Evolutionary conservation across 495 filamentous ascomycete species (phyloP).

Genomic region (Penicillium steckii): DNA sequence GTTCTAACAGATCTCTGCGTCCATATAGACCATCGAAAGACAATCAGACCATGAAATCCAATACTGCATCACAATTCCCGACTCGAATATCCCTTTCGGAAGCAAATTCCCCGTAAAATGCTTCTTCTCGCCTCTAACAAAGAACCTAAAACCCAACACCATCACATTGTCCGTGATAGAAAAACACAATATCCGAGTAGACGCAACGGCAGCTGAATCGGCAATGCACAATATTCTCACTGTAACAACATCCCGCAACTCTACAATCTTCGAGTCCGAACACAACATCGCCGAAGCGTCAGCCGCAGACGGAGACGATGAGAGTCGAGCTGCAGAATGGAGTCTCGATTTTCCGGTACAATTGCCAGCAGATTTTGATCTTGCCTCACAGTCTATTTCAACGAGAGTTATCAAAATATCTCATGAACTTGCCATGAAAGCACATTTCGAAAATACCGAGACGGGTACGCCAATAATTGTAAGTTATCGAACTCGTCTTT

Average conservation of each 20-base stretch:
- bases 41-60: slow-evolving; percentile 11
- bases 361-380: slow-evolving; percentile 13
- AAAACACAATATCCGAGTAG: slow-evolving; percentile 15
- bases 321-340: slow-evolving; percentile 13
- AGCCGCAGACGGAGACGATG: not conserved
- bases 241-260: slow-evolving; percentile 10
- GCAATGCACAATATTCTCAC: slow-evolving; percentile 7
- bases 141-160: slow-evolving; percentile 3
- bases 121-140: slow-evolving; percentile 12
- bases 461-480: not conserved
- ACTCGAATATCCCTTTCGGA: slow-evolving; percentile 16
- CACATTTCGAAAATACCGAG: slow-evolving; percentile 10
- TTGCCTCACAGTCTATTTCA: slow-evolving; percentile 15
- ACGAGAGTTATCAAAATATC: slow-evolving; percentile 16
- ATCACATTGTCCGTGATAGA: slow-evolving; percentile 10
- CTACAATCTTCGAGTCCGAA: slow-evolving; percentile 5
- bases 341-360: slow-evolving; percentile 4
- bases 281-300: not conserved
- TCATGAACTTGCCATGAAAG: slow-evolving; percentile 11
- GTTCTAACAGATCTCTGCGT: not conserved
- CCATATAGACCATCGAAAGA: slow-evolving; percentile 4
- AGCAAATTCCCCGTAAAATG: slow-evolving; percentile 16
- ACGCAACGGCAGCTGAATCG: slow-evolving; percentile 23
- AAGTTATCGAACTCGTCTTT: no score
- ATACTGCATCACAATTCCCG: slow-evolving; percentile 16